Conservation (phyloP, 805 yeast species). For the Cyberlindnera amylophila region DNA sequence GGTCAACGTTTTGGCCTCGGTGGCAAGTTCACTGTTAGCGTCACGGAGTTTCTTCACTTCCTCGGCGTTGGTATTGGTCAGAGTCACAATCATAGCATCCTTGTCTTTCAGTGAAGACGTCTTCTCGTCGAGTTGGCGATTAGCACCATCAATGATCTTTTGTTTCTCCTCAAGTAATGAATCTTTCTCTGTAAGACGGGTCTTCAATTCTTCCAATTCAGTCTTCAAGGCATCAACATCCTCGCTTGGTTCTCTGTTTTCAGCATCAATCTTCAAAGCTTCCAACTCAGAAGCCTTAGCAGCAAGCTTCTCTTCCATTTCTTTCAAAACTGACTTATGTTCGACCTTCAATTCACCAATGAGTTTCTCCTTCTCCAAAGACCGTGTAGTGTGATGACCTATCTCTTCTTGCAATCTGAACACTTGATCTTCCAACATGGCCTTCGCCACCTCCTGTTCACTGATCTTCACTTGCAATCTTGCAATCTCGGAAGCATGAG, state of each 20-base stretch:
- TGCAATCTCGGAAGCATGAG: conserved; percentile 3
- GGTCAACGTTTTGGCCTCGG: conserved; percentile 1
- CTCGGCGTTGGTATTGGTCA: neutral
- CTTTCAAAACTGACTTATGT: conserved; percentile 1
- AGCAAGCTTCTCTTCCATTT: conserved; percentile 3
- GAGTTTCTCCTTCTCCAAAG: conserved; percentile 7
- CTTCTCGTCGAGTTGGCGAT: conserved; percentile 1
- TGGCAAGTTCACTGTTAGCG: conserved; percentile 3
- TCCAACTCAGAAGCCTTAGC: conserved; percentile 5
- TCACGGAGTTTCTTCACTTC: neutral
- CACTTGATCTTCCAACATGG: conserved; percentile 11
- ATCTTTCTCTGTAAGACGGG: conserved; percentile 3
- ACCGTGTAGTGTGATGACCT: conserved; percentile 3
- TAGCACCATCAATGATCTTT: neutral
- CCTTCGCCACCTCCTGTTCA: conserved; percentile 16
- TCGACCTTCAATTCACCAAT: conserved; percentile 4
- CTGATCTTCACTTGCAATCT: conserved; percentile 18
- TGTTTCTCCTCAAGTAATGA: conserved; percentile 1
- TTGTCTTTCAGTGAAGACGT: conserved; percentile 5
- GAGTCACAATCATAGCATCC: conserved; percentile 3
- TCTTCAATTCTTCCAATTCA: conserved; percentile 1
- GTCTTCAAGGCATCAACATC: conserved; percentile 3
- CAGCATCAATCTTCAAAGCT: conserved; percentile 1
- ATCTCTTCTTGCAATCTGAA: conserved; percentile 7
- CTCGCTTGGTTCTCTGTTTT: neutral